phyloP scores from a whole-genome alignment of 345 rosid species.

The Eucalyptus sp. region DNA sequence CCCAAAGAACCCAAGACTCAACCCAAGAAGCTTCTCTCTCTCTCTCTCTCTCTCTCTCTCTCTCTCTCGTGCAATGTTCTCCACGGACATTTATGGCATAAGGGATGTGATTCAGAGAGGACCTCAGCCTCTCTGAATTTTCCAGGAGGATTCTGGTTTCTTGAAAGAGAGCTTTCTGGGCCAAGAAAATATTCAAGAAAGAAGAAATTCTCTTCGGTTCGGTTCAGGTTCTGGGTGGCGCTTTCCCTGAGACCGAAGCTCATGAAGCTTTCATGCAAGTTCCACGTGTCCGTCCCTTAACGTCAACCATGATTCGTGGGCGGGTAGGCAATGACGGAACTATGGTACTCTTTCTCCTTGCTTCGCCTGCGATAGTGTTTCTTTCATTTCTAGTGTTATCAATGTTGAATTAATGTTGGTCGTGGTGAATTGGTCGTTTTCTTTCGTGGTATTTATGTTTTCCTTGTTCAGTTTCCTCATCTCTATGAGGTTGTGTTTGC shows the following conservation, averaged over 20 bases:
- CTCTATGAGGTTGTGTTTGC: neutral
- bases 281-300: neutral
- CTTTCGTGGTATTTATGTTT: neutral
- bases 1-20: neutral
- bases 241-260: neutral
- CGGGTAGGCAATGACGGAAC: neutral
- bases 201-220: neutral
- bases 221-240: neutral
- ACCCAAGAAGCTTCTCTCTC: neutral
- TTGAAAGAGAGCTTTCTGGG: neutral
- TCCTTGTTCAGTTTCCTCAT: neutral
- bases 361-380: neutral
- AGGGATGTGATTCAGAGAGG: slow-evolving; percentile 48
- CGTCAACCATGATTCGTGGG: neutral
- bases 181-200: neutral
- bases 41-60: neutral
- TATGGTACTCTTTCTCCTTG: neutral
- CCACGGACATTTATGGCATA: slow-evolving; percentile 39
- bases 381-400: neutral
- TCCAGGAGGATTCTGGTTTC: neutral
- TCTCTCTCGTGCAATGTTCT: slow-evolving; percentile 28
- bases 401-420: neutral
- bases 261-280: neutral
- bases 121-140: slow-evolving; percentile 35
- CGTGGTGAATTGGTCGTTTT: neutral